Percentiles rank a stretch among this genome's conserved stretches.
Conservation (phyloP, 2,329 filamentous ascomycete species). For the Cadophora malorum region DNA sequence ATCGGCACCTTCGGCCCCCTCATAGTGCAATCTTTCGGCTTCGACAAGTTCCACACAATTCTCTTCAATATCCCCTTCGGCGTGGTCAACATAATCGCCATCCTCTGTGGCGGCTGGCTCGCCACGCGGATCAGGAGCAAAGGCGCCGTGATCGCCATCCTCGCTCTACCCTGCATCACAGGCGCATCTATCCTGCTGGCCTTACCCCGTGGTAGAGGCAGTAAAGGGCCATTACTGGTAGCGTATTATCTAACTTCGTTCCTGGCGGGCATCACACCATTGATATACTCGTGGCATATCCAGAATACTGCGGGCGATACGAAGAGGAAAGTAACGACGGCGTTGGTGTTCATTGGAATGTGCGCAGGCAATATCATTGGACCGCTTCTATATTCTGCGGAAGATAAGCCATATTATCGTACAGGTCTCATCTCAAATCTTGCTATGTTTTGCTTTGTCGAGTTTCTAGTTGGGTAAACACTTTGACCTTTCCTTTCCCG, state of each 20-base stretch:
- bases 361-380: conserved; percentile 71
- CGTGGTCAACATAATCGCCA: conserved; percentile 57
- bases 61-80: conserved; percentile 52
- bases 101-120: conserved; percentile 61
- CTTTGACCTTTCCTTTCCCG: not conserved
- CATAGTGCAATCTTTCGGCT: conserved; percentile 52
- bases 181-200: conserved; percentile 60
- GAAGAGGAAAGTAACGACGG: conserved; percentile 71
- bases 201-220: conserved; percentile 51
- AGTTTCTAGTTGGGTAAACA: conserved; percentile 35
- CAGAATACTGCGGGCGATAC: conserved; percentile 73
- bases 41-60: conserved; percentile 49
- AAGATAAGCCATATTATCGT: conserved; percentile 62
- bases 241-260: conserved; percentile 60
- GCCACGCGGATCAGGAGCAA: conserved; percentile 61
- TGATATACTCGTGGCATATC: conserved; percentile 66
- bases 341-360: conserved; percentile 68
- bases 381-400: conserved; percentile 66
- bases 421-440: conserved; percentile 22
- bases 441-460: conserved; percentile 27
- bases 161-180: conserved; percentile 62
- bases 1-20: conserved; percentile 42
- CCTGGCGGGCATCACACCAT: conserved; percentile 64
- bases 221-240: conserved; percentile 58
- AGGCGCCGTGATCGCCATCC: conserved; percentile 57